phyloP scores from a whole-genome alignment of 345 rosid genomes.

The Gossypium anomalum region DNA sequence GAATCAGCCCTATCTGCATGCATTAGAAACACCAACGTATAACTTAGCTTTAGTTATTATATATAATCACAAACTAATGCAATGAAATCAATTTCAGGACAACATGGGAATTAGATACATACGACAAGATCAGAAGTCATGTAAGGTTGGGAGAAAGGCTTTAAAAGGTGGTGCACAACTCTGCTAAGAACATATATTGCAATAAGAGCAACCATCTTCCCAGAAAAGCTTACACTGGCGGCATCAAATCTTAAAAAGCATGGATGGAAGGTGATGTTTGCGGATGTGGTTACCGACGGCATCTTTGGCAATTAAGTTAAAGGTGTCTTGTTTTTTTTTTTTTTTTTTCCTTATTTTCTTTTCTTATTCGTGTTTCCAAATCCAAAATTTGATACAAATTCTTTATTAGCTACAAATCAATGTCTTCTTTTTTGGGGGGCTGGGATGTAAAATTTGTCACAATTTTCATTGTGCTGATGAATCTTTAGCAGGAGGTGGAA shows the following conservation, averaged over 20 bases:
- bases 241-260: background rate
- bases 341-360: background rate
- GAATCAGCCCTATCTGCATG: conserved; percentile 60
- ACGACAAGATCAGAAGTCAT: conserved; percentile 32
- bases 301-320: background rate
- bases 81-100: background rate
- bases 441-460: background rate
- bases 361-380: background rate
- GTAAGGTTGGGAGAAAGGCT: conserved; percentile 72
- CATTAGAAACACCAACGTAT: background rate
- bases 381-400: background rate
- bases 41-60: background rate
- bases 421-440: background rate
- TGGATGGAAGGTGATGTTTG: background rate
- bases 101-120: background rate
- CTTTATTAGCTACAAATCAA: background rate
- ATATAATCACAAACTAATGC: background rate
- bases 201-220: conserved; percentile 41
- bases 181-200: conserved; percentile 45
- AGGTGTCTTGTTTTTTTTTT: background rate
- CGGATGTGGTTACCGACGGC: background rate
- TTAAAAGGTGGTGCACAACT: conserved; percentile 55
- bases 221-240: conserved; percentile 13
- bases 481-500: background rate
- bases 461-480: background rate